Base-by-base conservation (phyloP, 140 eudicot genomes). In the Oenanthe javanica region DNA sequence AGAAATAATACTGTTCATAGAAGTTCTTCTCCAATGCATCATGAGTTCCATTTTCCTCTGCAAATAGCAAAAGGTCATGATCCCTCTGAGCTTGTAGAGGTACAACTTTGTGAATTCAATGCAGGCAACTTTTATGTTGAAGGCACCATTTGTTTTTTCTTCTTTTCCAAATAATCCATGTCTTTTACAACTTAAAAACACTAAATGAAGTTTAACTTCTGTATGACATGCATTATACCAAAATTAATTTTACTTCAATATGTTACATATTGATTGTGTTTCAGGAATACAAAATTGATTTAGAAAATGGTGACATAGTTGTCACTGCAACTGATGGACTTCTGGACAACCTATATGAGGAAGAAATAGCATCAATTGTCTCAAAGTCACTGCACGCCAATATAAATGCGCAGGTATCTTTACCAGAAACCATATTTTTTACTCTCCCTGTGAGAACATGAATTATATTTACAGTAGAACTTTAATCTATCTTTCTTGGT, bases 301-400 rank as follows among this genome's bases (percentile, higher is more conserved):
- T 94, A 76, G 97, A 90, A 23, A 93, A 82, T 63, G 97, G 89
- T 43, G 97, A 94, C 82, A 76, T 91, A 75, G 86, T 92, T 75
- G 85, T 94, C 50, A 84, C 87, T 69, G 96, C 98, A 21, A 94
- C 98, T 1, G 97, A 94, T 86, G 98, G 98, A 79, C 93, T 94
- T 54, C 90, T 90, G 80, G 98, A 94, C 89, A 94, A 94, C 76
- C 81, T 94, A 21, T 94, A 92, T 61, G 93, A 86, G 77, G 86
- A 85, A 83, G 98, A 92, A 80, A 92, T 94, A 69, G 84, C 84
- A 31, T 84, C 81, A 76, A 86, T 84, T 46, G 96, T 92, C 71
- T 85, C 87, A 74, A 85, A 86, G 84, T 89, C 91, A 5, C 27
- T 89, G 79, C 88, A 87, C 79, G 90, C 84, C 45, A 84, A 81